Conservation (phyloP, 2,329 filamentous ascomycete genomes). For the Fusarium nisikadoi region DNA sequence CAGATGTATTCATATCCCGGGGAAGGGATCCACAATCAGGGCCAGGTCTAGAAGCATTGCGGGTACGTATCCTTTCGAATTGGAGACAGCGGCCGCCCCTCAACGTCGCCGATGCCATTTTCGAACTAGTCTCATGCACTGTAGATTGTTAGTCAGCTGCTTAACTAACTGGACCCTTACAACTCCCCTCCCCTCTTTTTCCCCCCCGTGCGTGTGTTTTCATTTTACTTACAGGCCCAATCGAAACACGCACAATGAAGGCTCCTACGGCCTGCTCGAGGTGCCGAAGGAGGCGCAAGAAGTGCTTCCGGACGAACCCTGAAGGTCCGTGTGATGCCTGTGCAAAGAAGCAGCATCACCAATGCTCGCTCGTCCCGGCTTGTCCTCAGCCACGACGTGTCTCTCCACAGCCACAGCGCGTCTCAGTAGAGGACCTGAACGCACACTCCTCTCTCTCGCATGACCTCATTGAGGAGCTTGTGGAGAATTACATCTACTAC, state of each 20-base stretch:
- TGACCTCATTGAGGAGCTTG: constrained; percentile 10
- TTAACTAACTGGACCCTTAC: neutral
- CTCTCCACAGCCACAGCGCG: neutral
- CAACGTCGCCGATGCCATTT: neutral
- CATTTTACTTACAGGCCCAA: neutral
- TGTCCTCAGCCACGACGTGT: neutral
- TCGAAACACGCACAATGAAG: neutral
- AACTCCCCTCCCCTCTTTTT: neutral
- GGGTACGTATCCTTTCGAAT: neutral
- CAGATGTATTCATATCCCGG: neutral
- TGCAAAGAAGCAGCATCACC: neutral
- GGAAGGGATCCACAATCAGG: neutral
- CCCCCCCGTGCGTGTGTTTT: neutral
- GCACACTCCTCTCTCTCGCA: constrained; percentile 2
- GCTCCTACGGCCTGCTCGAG: constrained; percentile 2
- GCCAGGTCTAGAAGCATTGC: neutral
- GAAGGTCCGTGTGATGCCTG: constrained; percentile 2
- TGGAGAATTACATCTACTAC: constrained; percentile 13
- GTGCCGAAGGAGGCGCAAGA: constrained; percentile 11
- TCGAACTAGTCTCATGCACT: neutral
- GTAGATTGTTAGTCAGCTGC: neutral
- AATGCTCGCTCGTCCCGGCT: constrained; percentile 5
- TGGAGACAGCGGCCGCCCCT: neutral
- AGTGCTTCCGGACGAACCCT: constrained; percentile 5
- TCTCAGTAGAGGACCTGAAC: neutral